Evolutionary conservation across 73 alveolate species (phyloP), one percentile per base, ranked within the genome.

Genomic region (Paramecium primaurelia): DNA sequence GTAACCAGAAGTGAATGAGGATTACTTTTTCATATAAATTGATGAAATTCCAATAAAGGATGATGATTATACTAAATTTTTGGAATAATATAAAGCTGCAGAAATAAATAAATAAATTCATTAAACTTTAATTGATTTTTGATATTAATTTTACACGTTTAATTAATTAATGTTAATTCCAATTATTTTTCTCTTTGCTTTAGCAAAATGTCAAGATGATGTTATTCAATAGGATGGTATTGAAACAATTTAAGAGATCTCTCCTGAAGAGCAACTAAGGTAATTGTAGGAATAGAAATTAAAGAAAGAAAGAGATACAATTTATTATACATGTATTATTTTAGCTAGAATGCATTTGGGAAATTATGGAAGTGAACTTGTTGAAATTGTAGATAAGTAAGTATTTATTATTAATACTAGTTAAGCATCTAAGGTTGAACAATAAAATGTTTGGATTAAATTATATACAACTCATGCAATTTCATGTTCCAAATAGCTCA

Each of bases 291-390:
- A 37, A 20, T 37, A 75, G 32, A 75, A 75, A 20, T 10, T 37
- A 37, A 37, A 30, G n/a, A 75, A 75, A 40, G 88, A 75, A 75
- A 37, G 49, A 22, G 88, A 75, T 20, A 75, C 88, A 8, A 37
- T 75, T 9, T 75, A 75, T 75, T 75, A 75, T 37, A 75, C 88
- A 0, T 75, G 88, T 6, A 75, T 75, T 10, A 37, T 75, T 22
- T 75, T 75, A 40, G 59, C 88, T 4, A 75, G 88, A 75, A 75
- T 75, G 60, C 88, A 75, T n/a, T 75, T 75, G 40, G 88, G 88
- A 11, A 75, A 75, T 75, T 75, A 75, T 37, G 88, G 88, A 11
- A 40, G 60, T 75, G 88, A 75, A 37, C 34, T 75, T 16, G 37
- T 75, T 34, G 88, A 75, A 4, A 68, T 68, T 11, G 84, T 40